Conservation (phyloP, 225 moss, liverwort and hornwort species). For the Pseudisothecium myosuroides region DNA sequence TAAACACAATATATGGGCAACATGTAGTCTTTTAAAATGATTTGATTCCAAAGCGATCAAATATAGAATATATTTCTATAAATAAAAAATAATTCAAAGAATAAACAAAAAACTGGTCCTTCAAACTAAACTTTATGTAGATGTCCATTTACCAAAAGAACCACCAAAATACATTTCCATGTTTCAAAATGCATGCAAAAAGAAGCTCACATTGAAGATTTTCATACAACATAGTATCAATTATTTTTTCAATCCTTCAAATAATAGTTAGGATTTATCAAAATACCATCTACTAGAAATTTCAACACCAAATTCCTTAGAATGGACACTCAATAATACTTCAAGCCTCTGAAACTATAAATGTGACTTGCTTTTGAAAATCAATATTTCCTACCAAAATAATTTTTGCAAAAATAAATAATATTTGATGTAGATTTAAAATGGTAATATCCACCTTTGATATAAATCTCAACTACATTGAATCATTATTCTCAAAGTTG, state of each 20-base stretch:
- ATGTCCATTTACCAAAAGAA: background rate
- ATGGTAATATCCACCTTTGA: no score
- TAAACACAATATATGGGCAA: rapidly evolving
- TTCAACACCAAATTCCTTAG: background rate
- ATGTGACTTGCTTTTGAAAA: background rate
- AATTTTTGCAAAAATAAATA: background rate
- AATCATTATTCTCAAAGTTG: background rate
- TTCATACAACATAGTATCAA: background rate
- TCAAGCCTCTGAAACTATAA: background rate
- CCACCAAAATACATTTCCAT: background rate
- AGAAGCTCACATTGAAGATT: background rate
- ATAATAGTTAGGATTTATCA: background rate
- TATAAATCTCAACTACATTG: background rate
- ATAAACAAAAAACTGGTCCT: background rate
- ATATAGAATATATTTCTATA: background rate
- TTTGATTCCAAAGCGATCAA: background rate
- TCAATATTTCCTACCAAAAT: no score
- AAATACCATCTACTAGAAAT: background rate
- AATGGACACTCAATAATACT: background rate
- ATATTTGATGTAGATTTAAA: background rate
- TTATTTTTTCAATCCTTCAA: background rate
- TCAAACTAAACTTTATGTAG: no score
- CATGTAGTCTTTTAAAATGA: background rate
- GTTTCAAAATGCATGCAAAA: background rate
- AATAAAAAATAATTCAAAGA: background rate